These are phyloP conservation scores for Komagataella kurtzmanii DNA, from an alignment of 805 yeast genomes.

Conservation along the genomic window DNA sequence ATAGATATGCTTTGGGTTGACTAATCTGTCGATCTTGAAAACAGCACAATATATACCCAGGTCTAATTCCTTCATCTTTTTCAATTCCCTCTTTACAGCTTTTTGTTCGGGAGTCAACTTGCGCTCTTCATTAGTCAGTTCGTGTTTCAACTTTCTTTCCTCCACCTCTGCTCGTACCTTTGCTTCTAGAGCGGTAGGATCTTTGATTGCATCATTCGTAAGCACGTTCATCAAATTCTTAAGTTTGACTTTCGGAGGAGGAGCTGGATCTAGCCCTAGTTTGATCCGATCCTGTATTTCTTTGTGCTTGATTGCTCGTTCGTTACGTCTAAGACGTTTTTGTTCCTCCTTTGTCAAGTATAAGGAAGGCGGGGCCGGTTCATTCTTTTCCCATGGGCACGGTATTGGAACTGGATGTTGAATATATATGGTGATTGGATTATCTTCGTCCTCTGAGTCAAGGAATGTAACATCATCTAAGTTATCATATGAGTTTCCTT, in stretches of 20 bases:
- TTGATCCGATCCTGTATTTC: constrained; percentile 68
- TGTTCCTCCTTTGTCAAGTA: constrained; percentile 66
- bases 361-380: constrained; percentile 28
- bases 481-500: constrained; percentile 20
- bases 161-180: constrained; percentile 57
- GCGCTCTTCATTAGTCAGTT: constrained; percentile 44
- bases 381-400: constrained; percentile 42
- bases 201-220: constrained; percentile 73
- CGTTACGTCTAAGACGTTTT: constrained; percentile 59
- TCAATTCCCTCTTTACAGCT: constrained; percentile 31
- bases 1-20: constrained; percentile 54
- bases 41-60: constrained; percentile 44
- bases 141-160: constrained; percentile 46
- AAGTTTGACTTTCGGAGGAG: constrained; percentile 78
- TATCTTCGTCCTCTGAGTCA: constrained; percentile 20
- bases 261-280: constrained; percentile 76
- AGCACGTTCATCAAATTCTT: constrained; percentile 77
- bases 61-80: constrained; percentile 32
- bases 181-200: constrained; percentile 80
- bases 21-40: constrained; percentile 38
- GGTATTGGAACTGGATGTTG: constrained; percentile 69
- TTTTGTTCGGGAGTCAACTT: constrained; percentile 45
- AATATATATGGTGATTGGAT: constrained; percentile 53
- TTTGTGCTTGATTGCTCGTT: constrained; percentile 46
- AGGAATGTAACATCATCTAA: constrained; percentile 15